phyloP scores from a whole-genome alignment of 106 monocot genomes.

The Amphibolis antarctica region DNA sequence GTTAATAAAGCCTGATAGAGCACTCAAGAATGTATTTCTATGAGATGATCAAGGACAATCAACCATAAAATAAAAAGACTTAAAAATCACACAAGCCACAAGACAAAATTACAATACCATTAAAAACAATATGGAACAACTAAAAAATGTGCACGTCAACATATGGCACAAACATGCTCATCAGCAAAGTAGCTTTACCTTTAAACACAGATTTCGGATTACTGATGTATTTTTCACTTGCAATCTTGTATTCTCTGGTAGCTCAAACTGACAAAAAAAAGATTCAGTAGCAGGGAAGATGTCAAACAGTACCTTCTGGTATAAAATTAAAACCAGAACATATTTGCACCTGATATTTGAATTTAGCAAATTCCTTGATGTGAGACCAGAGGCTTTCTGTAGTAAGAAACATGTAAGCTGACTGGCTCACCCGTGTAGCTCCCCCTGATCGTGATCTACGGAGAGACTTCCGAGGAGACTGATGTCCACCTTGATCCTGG shows the following conservation, averaged over 20 bases:
- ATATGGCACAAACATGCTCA: neutral
- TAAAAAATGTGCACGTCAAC: too few species aligned
- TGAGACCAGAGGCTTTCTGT: slow-evolving; percentile 65
- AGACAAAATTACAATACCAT: neutral
- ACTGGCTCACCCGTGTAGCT: slow-evolving; percentile 5
- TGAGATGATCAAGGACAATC: neutral
- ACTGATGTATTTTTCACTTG: slow-evolving; percentile 56
- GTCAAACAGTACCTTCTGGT: neutral
- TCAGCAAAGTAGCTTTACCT: slow-evolving; percentile 37
- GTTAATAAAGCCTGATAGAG: neutral
- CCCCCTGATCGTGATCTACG: slow-evolving; percentile 9
- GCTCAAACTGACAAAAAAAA: slow-evolving; percentile 49
- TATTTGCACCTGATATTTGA: slow-evolving; percentile 69
- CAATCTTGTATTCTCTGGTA: slow-evolving; percentile 54
- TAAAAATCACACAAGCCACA: neutral
- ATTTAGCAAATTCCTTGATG: slow-evolving; percentile 72
- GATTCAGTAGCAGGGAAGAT: neutral
- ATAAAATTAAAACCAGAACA: neutral
- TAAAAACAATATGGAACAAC: too few species aligned
- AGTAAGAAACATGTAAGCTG: slow-evolving; percentile 35
- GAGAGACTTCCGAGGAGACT: slow-evolving; percentile 22
- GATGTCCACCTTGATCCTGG: slow-evolving; percentile 35
- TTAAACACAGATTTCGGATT: slow-evolving; percentile 79
- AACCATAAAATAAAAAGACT: neutral
- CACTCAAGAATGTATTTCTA: too few species aligned